Conservation (phyloP, 176 grass and related monocot genomes). For the Aegilops speltoides region DNA sequence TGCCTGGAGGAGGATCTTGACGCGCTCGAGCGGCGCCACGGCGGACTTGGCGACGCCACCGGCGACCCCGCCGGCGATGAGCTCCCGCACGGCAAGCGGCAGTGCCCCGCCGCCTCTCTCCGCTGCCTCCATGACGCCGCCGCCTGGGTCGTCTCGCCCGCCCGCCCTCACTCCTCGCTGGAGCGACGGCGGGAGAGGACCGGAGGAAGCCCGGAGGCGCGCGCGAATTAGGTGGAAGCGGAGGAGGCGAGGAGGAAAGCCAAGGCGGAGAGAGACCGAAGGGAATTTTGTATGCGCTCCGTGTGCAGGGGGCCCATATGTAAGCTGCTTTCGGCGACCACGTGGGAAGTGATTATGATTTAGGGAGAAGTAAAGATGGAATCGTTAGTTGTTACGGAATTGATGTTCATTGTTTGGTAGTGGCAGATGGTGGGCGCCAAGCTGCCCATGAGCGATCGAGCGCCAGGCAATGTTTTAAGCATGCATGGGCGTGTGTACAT, state of each 20-base stretch:
- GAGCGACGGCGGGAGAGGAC: constrained; percentile 10
- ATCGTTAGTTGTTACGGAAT: background rate
- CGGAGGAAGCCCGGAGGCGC: background rate
- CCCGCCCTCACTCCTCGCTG: background rate
- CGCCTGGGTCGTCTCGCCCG: background rate
- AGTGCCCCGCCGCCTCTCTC: constrained; percentile 20
- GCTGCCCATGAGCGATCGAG: background rate
- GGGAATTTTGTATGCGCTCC: background rate
- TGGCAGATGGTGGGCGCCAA: background rate
- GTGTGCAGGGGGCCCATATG: background rate
- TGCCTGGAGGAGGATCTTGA: constrained; percentile 97
- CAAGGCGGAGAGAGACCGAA: background rate
- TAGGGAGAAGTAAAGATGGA: background rate
- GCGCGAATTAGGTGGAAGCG: background rate
- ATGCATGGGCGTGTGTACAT: background rate
- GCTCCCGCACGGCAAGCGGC: constrained; percentile 80
- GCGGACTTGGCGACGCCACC: constrained; percentile 84
- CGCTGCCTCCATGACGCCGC: constrained; percentile 29
- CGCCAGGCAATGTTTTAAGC: background rate
- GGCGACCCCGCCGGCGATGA: constrained; percentile 80
- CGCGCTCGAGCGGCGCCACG: constrained; percentile 92
- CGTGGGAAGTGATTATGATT: background rate
- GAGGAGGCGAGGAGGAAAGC: background rate
- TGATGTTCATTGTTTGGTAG: background rate
- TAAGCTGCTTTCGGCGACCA: background rate